Evolutionary conservation across 306 rosid species (phyloP).

Genomic region (Acacia crassicarpa): DNA sequence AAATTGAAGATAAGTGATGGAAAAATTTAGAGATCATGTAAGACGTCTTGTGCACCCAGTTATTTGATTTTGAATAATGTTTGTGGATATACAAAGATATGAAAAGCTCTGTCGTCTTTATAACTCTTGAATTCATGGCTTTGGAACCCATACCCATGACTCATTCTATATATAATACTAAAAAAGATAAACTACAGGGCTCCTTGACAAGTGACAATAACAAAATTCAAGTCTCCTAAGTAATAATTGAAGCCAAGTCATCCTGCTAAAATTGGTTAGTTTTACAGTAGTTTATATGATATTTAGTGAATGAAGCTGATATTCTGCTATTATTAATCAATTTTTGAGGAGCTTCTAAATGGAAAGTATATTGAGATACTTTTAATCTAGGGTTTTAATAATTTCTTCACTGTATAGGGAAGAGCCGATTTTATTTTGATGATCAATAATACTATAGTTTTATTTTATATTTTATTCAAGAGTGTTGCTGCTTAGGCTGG

Average conservation of each 20-base stretch:
- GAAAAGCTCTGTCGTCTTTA: background rate
- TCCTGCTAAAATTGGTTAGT: background rate
- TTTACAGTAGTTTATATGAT: background rate
- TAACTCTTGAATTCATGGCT: background rate
- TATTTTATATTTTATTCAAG: no score
- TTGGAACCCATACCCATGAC: background rate
- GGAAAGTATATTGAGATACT: constrained; percentile 11
- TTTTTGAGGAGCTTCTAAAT: background rate
- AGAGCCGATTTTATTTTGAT: no score
- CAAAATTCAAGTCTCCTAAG: background rate
- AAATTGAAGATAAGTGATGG: constrained; percentile 77
- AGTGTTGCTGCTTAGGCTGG: no score
- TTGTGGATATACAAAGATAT: background rate
- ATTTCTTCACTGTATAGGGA: constrained; percentile 8
- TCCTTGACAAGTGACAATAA: background rate
- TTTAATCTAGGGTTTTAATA: background rate
- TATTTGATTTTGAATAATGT: background rate
- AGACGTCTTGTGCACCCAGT: background rate
- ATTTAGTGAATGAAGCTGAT: background rate
- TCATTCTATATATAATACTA: no score
- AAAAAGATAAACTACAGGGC: background rate
- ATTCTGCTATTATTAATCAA: background rate
- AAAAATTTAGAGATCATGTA: background rate
- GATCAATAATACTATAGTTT: no score
- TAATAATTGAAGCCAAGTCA: background rate